phyloP scores from a whole-genome alignment of 805 yeast species.

The Debaryomyces prosopidis region DNA sequence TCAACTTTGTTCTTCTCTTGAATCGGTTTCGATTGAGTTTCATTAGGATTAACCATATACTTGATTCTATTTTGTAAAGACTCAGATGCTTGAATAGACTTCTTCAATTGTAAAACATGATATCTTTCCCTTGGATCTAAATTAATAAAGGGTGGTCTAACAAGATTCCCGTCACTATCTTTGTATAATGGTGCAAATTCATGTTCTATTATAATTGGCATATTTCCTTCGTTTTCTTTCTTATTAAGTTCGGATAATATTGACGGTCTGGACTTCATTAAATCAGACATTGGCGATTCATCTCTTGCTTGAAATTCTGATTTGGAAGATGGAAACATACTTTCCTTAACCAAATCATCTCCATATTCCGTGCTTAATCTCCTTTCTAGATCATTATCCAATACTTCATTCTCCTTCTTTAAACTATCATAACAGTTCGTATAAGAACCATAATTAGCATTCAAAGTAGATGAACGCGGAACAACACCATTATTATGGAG shows the following conservation, averaged over 20 bases:
- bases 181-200: slow-evolving; percentile 35
- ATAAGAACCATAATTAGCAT: slow-evolving; percentile 17
- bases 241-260: neutral
- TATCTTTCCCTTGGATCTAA: slow-evolving; percentile 45
- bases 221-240: slow-evolving; percentile 1
- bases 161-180: slow-evolving; percentile 38
- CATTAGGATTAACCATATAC: slow-evolving; percentile 43
- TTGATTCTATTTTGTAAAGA: slow-evolving; percentile 32
- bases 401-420: slow-evolving; percentile 17
- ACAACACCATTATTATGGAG: slow-evolving; percentile 12
- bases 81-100: slow-evolving; percentile 37
- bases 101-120: slow-evolving; percentile 39
- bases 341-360: neutral
- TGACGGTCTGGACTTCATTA: neutral
- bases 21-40: slow-evolving; percentile 24
- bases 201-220: slow-evolving; percentile 25
- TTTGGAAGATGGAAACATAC: neutral
- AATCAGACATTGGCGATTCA: slow-evolving; percentile 1
- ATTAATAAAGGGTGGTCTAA: slow-evolving; percentile 45
- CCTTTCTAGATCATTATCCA: slow-evolving; percentile 28
- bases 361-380: slow-evolving; percentile 23
- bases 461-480: slow-evolving; percentile 28
- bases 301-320: neutral
- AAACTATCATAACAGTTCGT: slow-evolving; percentile 18
- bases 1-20: slow-evolving; percentile 31